Base-by-base conservation (phyloP, 148 eudicot genomes). In the Hydrangea macrophylla region DNA sequence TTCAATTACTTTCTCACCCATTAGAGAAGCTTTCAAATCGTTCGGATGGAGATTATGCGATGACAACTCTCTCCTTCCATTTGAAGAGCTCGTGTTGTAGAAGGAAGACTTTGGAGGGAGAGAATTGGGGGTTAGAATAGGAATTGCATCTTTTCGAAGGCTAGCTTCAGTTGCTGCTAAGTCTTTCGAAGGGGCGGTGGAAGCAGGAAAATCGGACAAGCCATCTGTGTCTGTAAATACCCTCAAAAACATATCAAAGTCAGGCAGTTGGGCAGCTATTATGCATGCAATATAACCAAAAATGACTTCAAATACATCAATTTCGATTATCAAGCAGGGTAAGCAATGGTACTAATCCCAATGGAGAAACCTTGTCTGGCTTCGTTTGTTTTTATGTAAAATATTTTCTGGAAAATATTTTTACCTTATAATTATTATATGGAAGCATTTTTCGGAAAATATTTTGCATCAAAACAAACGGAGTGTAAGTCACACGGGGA, bases 181-280 rank as follows among this genome's bases (percentile, higher is more conserved):
- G 5, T 78, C 86, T 68, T 78, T 83, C 7, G 79, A 48, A 26
- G 78, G 76, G 40, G 55, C 45, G 40, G 60, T 73, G 18, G 84
- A 64, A 64, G 81, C 58, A 15, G 72, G 73, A 42, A 75, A 70
- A 7, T 74, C 81, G 37, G 78, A 65, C 55, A 57, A 60, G 44
- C 73, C 65, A 54, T 84, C 86, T 63, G 79, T 40, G 33, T 75
- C 89, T 86, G n/a, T n/a, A n/a, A 67, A 37, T 1, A 0, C 54
- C 48, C 28, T 36, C 27, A 64, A 27, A 70, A 64, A 48, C 51
- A 33, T 28, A 35, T 42, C 50, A 42, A 18, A 10, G 2, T 42
- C 3, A 42, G 11, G 15, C 13, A 12, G n/a, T n/a, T n/a, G n/a
- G n/a, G n/a, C n/a, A n/a, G n/a, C n/a, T n/a, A n/a, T 10, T 5